These are phyloP conservation scores for Solanum chacoense DNA, from an alignment of 305 asterid species.

Conservation along the genomic window DNA sequence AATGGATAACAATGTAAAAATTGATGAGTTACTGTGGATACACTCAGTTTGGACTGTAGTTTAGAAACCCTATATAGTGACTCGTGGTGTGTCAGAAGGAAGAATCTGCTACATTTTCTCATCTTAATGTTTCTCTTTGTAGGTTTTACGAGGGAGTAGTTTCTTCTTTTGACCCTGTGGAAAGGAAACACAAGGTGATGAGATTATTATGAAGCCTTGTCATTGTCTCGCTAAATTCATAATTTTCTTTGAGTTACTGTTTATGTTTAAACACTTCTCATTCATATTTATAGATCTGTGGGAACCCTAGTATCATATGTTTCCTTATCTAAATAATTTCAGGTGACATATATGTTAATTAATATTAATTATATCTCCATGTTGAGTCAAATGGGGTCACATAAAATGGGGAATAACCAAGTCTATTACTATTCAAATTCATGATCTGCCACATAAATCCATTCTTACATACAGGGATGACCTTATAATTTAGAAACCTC, in stretches of 20 bases:
- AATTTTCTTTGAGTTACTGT: neutral
- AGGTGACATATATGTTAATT: neutral
- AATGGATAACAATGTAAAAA: neutral
- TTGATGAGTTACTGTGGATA: neutral
- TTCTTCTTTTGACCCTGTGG: conserved; percentile 31
- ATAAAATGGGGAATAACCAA: neutral
- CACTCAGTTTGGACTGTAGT: neutral
- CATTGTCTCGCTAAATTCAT: neutral
- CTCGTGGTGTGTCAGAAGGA: neutral
- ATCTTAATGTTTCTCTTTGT: conserved; percentile 14
- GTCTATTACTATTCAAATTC: neutral
- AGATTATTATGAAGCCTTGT: neutral
- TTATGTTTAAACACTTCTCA: neutral
- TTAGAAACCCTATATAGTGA: neutral
- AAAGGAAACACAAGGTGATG: conserved; percentile 42
- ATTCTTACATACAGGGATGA: neutral
- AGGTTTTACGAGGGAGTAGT: conserved; percentile 51
- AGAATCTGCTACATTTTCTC: conserved; percentile 7
- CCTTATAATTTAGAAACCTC: neutral
- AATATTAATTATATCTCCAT: neutral
- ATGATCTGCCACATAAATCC: neutral
- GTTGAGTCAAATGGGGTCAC: neutral
- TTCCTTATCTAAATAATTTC: neutral
- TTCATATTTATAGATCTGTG: neutral
- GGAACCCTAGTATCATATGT: neutral